Evolutionary conservation across 176 grass and related monocot genomes (phyloP), one percentile per base, ranked within the genome.

Genomic region (Neostapfia colusana): DNA sequence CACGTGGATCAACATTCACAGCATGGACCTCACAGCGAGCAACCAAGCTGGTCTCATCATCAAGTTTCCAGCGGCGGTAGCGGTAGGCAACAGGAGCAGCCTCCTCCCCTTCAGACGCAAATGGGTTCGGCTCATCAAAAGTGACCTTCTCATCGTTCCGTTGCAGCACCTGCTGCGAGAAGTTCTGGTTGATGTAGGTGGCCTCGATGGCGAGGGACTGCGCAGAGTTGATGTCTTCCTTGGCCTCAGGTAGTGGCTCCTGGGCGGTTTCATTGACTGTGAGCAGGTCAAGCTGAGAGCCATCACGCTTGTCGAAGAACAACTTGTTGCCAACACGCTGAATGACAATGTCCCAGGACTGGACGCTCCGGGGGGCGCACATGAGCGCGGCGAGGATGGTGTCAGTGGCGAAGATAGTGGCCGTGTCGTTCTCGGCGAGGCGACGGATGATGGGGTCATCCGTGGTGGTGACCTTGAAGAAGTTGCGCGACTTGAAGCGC

Each of bases 271-370:
- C 92, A 2, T 95, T 95, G 21, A 95, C 92, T 0, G 89, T 74
- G 69, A 95, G 57, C 72, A 95, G 81, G 67, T 95, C 89, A 61
- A 95, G 86, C 80, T 95, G 92, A 0, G 86, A 87, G 10, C 86
- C 86, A 62, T 95, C 92, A 20, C 92, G 89, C 86, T 95, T 95
- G 87, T 95, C 92, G 16, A 95, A 85, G 79, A 95, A 95, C 43
- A 95, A 77, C 92, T 95, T 95, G 70, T 91, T 95, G 57, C 92
- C 92, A 0, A 95, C 92, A 12, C 92, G 88, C 80, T 95, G 92
- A 26, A 95, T 85, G 6, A 95, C 86, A 4, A 95, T 91, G 72
- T 95, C 92, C 92, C 92, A 95, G 0, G 89, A 91, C 51, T 74
- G 79, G 39, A 95, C 46, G 8, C 88, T 91, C 16, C 92, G 86